Conservation (phyloP, 2,329 filamentous ascomycete genomes). For the Phialophora tarda region DNA sequence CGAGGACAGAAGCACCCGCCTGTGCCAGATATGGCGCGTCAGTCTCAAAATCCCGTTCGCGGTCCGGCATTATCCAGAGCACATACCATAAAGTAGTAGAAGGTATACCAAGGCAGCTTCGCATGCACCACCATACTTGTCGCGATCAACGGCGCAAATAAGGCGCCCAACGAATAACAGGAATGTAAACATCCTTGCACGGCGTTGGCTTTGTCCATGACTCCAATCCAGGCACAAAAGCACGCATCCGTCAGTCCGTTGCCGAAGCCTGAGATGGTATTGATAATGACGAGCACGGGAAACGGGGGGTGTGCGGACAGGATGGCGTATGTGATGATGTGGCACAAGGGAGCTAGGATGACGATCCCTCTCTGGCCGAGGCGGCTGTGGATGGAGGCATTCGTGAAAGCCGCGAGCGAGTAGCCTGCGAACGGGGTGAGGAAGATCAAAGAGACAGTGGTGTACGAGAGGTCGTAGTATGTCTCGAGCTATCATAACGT, state of each 20-base stretch:
- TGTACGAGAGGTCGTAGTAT: conserved; percentile 53
- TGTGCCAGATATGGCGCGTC: conserved; percentile 26
- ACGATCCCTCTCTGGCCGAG: conserved; percentile 75
- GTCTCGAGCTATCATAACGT: conserved; percentile 45
- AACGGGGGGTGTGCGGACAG: conserved; percentile 50
- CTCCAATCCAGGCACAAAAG: conserved; percentile 69
- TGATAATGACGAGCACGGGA: conserved; percentile 49
- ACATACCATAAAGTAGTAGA: conserved; percentile 70
- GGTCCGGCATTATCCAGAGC: too few species aligned
- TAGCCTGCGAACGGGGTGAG: conserved; percentile 58
- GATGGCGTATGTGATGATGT: conserved; percentile 48
- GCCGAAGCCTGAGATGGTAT: conserved; percentile 50
- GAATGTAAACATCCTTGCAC: conserved; percentile 74
- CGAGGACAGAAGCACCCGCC: conserved; percentile 62
- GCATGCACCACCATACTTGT: conserved; percentile 72
- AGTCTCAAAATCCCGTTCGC: background rate
- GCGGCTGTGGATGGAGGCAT: conserved; percentile 50
- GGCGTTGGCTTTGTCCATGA: conserved; percentile 75
- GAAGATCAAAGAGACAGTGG: conserved; percentile 57
- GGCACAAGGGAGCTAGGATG: conserved; percentile 56
- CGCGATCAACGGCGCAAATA: conserved; percentile 70
- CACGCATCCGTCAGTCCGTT: conserved; percentile 57
- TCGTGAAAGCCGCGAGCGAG: conserved; percentile 52
- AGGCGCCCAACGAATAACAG: conserved; percentile 73
- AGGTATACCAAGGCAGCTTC: conserved; percentile 67